phyloP scores from a whole-genome alignment of 2,329 filamentous ascomycete genomes.

The Bisporella sp. region DNA sequence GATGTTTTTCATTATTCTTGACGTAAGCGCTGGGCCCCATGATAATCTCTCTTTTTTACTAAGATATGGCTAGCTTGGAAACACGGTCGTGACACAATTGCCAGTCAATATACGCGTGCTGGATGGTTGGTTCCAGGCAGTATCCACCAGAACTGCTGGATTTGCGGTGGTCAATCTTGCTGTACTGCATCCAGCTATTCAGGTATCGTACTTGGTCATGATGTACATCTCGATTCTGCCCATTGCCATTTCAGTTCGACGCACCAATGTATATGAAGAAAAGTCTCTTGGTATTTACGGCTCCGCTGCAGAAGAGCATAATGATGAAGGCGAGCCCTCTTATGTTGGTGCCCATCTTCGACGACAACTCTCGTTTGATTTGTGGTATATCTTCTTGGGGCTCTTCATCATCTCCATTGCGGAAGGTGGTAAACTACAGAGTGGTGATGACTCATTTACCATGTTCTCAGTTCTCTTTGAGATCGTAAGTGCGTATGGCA shows the following conservation, averaged over 20 bases:
- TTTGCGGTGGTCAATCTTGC: constrained; percentile 77
- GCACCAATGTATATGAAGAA: constrained; percentile 96
- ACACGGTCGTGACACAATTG: constrained; percentile 58
- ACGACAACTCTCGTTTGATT: constrained; percentile 87
- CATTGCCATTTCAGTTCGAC: constrained; percentile 88
- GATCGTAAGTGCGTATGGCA: constrained; percentile 86
- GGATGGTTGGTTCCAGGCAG: constrained; percentile 84
- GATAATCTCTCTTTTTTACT: constrained; percentile 3
- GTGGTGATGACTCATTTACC: constrained; percentile 49
- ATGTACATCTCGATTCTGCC: constrained; percentile 99
- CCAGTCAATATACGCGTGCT: constrained; percentile 71
- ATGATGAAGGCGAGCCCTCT: constrained; percentile 54
- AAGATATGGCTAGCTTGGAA: constrained; percentile 52
- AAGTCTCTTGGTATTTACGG: constrained; percentile 71
- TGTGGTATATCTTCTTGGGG: constrained; percentile 95
- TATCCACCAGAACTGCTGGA: constrained; percentile 82
- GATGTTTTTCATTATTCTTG: constrained; percentile 86
- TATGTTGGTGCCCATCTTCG: constrained; percentile 91
- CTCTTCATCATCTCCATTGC: constrained; percentile 89
- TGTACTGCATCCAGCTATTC: constrained; percentile 78
- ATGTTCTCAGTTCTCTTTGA: constrained; percentile 74
- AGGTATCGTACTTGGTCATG: constrained; percentile 94
- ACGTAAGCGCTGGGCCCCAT: constrained; percentile 48
- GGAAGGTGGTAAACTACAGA: constrained; percentile 67
- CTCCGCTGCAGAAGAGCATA: constrained; percentile 37